phyloP scores from a whole-genome alignment of 2,329 filamentous ascomycete genomes.

The Colletotrichum incanum region DNA sequence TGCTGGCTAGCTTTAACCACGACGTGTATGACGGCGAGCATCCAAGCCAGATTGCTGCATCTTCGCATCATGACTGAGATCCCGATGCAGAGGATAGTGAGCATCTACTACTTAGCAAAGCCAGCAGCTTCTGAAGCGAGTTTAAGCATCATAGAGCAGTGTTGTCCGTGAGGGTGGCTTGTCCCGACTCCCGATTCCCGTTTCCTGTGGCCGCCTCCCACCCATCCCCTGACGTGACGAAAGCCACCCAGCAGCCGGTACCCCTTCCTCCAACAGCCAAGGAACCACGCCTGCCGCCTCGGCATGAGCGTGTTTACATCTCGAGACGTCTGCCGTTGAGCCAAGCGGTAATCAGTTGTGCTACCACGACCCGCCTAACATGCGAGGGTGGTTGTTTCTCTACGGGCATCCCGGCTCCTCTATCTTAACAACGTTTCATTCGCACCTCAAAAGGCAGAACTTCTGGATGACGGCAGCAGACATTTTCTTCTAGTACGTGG shows the following conservation, averaged over 20 bases:
- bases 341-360: conserved; percentile 3
- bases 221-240: conserved; percentile 16
- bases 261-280: background rate
- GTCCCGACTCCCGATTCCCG: conserved; percentile 3
- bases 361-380: background rate
- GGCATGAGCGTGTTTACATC: background rate
- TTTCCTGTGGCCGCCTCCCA: background rate
- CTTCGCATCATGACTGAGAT: conserved; percentile 15
- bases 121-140: conserved; percentile 4
- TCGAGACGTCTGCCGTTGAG: conserved; percentile 16
- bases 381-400: background rate
- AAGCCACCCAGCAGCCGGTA: conserved; percentile 17
- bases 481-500: conserved; percentile 18
- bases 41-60: conserved; percentile 23
- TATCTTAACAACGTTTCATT: background rate
- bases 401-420: background rate
- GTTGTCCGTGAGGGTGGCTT: conserved; percentile 9
- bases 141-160: conserved; percentile 6
- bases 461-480: conserved; percentile 7
- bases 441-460: background rate
- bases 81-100: conserved; percentile 1
- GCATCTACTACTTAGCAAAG: conserved; percentile 7
- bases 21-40: conserved; percentile 18
- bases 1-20: background rate
- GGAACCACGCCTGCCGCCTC: conserved; percentile 6